Evolutionary conservation across 768 basidiomycete genomes (phyloP).

Genomic region (Mycena galericulata): DNA sequence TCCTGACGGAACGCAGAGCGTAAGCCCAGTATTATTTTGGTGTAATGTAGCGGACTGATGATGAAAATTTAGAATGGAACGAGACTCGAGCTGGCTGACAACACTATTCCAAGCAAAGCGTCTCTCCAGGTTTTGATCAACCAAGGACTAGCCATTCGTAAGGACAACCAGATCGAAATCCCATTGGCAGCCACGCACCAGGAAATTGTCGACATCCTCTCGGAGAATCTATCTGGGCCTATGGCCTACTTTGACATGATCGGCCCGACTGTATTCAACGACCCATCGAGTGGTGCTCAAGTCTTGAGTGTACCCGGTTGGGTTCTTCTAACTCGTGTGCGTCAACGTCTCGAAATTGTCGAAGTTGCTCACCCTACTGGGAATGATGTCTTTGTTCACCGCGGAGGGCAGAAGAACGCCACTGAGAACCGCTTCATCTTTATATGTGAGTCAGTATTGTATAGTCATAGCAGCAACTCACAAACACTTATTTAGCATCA

Average conservation of each 20-base stretch:
- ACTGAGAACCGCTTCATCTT: neutral
- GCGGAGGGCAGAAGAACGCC: neutral
- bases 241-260: neutral
- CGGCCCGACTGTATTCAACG: neutral
- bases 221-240: neutral
- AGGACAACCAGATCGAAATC: neutral
- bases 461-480: neutral
- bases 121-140: neutral
- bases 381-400: neutral
- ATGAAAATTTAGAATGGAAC: too few relatives aligned
- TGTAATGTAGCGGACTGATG: too few relatives aligned
- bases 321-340: neutral
- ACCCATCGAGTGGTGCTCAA: neutral
- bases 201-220: neutral
- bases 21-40: too few relatives aligned
- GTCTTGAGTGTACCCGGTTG: neutral
- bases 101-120: neutral
- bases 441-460: neutral
- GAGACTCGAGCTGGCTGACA: neutral
- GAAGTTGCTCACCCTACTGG: neutral
- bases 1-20: neutral
- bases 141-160: neutral
- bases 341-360: neutral
- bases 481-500: neutral
- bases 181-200: neutral